Evolutionary conservation across 768 basidiomycete genomes (phyloP).

Genomic region (Tephrocybe rancida): DNA sequence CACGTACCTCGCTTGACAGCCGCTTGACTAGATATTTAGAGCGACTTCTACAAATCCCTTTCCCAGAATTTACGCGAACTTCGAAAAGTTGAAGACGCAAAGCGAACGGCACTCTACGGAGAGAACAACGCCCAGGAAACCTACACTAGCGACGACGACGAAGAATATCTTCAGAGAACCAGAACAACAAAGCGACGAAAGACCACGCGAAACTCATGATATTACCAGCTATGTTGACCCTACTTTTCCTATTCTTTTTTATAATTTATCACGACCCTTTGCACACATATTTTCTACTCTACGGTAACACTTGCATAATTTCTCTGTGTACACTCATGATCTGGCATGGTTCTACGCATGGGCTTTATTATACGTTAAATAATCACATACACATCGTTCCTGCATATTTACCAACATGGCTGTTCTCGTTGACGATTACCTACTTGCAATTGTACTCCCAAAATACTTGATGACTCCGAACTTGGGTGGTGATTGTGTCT

Average conservation of each 20-base stretch:
- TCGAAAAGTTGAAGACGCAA: constrained; percentile 60
- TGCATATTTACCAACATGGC: too few relatives aligned
- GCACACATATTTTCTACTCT: background rate
- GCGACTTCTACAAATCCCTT: constrained; percentile 69
- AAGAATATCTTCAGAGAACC: constrained; percentile 42
- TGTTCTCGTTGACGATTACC: too few relatives aligned
- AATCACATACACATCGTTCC: too few relatives aligned
- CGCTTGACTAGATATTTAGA: constrained; percentile 39
- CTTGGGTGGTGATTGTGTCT: too few relatives aligned
- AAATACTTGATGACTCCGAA: too few relatives aligned
- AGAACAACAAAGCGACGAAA: constrained; percentile 37
- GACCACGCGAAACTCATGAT: constrained; percentile 13
- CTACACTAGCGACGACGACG: constrained; percentile 54
- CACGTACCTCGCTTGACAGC: background rate
- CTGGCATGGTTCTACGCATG: too few relatives aligned
- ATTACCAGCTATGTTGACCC: background rate
- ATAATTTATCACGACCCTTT: background rate
- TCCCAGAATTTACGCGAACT: constrained; percentile 57
- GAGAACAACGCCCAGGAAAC: constrained; percentile 36
- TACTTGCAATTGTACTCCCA: too few relatives aligned
- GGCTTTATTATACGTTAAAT: too few relatives aligned
- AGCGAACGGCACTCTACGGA: constrained; percentile 36
- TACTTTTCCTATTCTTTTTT: background rate
- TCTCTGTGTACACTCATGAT: too few relatives aligned
- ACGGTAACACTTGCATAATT: background rate